These are phyloP conservation scores for Umbilicus rupestris DNA, from an alignment of 164 flowering plant genomes.

Conservation along the genomic window DNA sequence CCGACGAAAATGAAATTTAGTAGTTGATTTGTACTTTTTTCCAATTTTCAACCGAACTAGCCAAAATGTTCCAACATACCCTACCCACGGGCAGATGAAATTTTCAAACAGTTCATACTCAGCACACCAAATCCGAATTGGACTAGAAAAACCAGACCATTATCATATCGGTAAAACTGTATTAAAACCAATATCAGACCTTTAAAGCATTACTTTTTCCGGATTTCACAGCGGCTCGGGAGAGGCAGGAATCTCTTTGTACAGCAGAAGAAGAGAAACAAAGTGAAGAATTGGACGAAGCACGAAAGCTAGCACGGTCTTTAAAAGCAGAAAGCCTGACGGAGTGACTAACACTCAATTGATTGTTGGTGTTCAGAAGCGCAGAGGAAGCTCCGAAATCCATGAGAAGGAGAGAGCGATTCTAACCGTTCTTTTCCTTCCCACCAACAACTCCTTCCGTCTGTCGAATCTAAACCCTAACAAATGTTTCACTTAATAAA, in stretches of 20 bases:
- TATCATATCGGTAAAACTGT: no score
- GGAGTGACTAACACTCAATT: neutral
- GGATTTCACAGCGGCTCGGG: neutral
- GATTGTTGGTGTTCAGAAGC: neutral
- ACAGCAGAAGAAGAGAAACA: neutral
- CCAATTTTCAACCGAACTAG: no score
- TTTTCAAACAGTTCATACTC: no score
- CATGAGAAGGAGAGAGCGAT: neutral
- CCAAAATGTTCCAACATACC: no score
- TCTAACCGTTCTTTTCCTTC: no score
- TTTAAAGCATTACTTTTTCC: no score
- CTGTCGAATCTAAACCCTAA: neutral
- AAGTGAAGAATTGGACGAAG: neutral
- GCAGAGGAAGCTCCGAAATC: constrained; percentile 8
- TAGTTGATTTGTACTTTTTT: no score
- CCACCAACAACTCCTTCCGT: no score
- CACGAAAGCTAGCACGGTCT: neutral
- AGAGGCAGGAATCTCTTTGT: neutral
- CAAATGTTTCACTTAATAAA: neutral
- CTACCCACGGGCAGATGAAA: no score
- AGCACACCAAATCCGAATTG: no score
- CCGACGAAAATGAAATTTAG: no score
- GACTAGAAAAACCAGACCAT: no score
- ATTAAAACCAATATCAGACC: neutral
- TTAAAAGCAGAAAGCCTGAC: neutral